Evolutionary conservation across 108 stramenopile genomes (phyloP), one percentile per base, ranked within the genome.

Genomic region (Conticribra guillardii): DNA sequence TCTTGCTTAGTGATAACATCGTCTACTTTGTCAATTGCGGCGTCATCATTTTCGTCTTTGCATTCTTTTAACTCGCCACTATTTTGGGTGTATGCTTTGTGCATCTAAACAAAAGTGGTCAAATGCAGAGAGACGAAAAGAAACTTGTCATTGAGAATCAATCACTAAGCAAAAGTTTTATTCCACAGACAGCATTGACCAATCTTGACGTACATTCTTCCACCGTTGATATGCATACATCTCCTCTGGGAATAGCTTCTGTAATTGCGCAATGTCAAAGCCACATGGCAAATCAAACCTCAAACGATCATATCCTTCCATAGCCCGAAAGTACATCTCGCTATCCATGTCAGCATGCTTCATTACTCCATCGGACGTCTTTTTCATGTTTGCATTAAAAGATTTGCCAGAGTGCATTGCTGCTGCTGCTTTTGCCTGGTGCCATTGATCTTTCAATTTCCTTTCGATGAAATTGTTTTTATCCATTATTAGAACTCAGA

Each of bases 141-240:
- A 41, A 54, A 33, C 7, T 0, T 1, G 22, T 27, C 29, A 59
- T 28, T 48, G 23, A 2, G 51, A 53, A 1, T 17, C 21, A 59
- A 19, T 41, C 32, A 37, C 17, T 28, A 59, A 50, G 18, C 21
- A 32, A 31, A 34, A 22, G 31, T 9, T 56, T 28, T 56, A n/a
- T n/a, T n/a, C n/a, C n/a, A n/a, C n/a, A n/a, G n/a, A n/a, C n/a
- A n/a, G n/a, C n/a, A n/a, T n/a, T n/a, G 4, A 26, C 46, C 23
- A 63, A 41, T 58, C n/a, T 57, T 45, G n/a, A n/a, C n/a, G n/a
- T 5, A 74, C 73, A 64, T 66, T 81, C 56, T 88, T 87, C 90
- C 92, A 94, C 41, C 87, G 81, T 46, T 74, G 54, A 63, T 88
- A 94, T 7, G 89, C 89, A 48, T 66, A 55, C 87, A 94, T 88